Evolutionary conservation across 768 basidiomycete genomes (phyloP).

Genomic region (Tylopilus rubrobrunneus): DNA sequence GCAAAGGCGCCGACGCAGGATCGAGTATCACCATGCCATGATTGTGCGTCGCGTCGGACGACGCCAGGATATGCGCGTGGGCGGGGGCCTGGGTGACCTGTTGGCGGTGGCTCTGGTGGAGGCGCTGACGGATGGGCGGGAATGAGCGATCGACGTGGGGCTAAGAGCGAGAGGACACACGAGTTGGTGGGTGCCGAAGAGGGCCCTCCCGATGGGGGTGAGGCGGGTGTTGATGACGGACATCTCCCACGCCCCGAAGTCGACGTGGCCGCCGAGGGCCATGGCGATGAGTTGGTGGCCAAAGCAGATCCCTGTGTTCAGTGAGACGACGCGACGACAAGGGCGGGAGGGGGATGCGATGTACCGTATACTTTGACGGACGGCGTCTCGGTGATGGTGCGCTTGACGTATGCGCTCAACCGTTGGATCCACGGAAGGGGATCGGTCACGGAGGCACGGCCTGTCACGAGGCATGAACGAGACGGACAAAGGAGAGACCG

Average conservation of each 20-base stretch:
- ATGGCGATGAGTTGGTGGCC: conserved; percentile 81
- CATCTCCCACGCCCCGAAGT: neutral
- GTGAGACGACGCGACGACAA: too few species aligned
- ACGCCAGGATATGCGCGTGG: neutral
- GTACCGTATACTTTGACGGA: conserved; percentile 69
- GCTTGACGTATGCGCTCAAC: conserved; percentile 55
- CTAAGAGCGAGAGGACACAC: neutral
- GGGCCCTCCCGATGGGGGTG: neutral
- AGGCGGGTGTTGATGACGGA: neutral
- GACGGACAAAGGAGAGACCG: too few species aligned
- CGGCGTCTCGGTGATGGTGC: conserved; percentile 47
- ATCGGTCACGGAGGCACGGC: conserved; percentile 64
- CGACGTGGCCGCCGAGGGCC: conserved; percentile 64
- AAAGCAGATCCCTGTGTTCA: conserved; percentile 94
- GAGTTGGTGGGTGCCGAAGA: neutral
- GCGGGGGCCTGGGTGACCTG: neutral
- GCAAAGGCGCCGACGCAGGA: too few species aligned
- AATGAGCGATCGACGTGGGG: neutral
- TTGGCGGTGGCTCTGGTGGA: neutral
- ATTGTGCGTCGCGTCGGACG: neutral
- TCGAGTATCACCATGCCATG: neutral
- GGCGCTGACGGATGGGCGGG: neutral
- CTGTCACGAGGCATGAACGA: conserved; percentile 32
- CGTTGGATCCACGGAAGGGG: conserved; percentile 69
- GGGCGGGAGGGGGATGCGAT: conserved; percentile 1